Percentiles rank a stretch among this genome's conserved stretches.
Conservation (phyloP, 2,329 filamentous ascomycete species). For the Alternaria brassicae region DNA sequence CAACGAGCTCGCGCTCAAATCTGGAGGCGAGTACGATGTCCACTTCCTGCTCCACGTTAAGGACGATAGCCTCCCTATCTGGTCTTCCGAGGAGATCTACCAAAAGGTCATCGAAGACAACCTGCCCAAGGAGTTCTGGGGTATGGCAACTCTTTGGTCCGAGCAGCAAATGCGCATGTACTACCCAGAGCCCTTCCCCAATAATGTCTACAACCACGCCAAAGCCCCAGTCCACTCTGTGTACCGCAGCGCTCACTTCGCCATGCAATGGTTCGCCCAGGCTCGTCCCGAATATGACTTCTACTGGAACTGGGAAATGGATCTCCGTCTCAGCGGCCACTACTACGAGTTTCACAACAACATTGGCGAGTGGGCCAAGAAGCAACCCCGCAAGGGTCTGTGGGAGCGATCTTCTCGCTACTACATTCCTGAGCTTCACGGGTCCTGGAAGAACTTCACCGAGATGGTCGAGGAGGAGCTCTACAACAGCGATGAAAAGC, state of each 20-base stretch:
- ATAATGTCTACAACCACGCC: slow-evolving; percentile 70
- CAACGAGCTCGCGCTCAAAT: slow-evolving; percentile 78
- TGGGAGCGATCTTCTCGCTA: slow-evolving; percentile 78
- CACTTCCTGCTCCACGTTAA: slow-evolving; percentile 87
- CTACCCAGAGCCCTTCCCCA: slow-evolving; percentile 86
- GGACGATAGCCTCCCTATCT: slow-evolving; percentile 76
- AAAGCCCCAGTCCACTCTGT: slow-evolving; percentile 80
- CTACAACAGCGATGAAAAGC: slow-evolving; percentile 56
- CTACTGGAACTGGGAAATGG: slow-evolving; percentile 90
- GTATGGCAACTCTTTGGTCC: slow-evolving; percentile 90
- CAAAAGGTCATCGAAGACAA: slow-evolving; percentile 70
- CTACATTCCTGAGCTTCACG: slow-evolving; percentile 74
- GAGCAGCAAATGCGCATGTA: slow-evolving; percentile 90
- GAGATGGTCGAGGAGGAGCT: slow-evolving; percentile 67
- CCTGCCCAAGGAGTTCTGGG: slow-evolving; percentile 83
- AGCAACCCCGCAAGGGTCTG: slow-evolving; percentile 73
- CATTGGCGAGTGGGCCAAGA: slow-evolving; percentile 68
- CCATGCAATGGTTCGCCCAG: slow-evolving; percentile 61
- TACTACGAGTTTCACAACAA: slow-evolving; percentile 81
- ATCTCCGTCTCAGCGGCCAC: slow-evolving; percentile 79
- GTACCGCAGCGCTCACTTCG: slow-evolving; percentile 70
- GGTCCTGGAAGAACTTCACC: slow-evolving; percentile 72
- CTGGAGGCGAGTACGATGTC: slow-evolving; percentile 85
- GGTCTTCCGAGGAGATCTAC: slow-evolving; percentile 76
- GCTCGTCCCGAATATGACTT: slow-evolving; percentile 60